A percentile compares a stretch with the other conserved stretches of the same genome.
phyloP scores from a whole-genome alignment of 73 alveolate species.

The Tetrahymena thermophila region DNA sequence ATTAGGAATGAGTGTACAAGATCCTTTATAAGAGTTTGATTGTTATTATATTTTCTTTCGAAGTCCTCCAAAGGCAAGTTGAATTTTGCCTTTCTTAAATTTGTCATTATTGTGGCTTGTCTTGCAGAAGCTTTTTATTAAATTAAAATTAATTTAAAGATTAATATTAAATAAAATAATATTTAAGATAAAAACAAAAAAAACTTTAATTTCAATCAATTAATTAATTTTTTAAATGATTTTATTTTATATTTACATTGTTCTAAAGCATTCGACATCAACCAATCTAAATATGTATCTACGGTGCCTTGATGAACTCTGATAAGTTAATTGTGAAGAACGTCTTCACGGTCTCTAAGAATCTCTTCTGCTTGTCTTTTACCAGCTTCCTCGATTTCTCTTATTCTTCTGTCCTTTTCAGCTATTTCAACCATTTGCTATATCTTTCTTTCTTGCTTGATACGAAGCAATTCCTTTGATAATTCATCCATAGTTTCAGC shows the following conservation, averaged over 20 bases:
- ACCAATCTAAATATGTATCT: slow-evolving; percentile 88
- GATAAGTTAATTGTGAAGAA: slow-evolving; percentile 84
- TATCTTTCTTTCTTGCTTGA: slow-evolving; percentile 92
- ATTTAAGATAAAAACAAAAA: too few relatives aligned
- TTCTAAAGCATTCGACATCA: slow-evolving; percentile 82
- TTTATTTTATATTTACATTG: slow-evolving; percentile 31
- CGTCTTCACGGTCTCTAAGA: slow-evolving; percentile 93
- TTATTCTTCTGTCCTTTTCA: slow-evolving; percentile 94
- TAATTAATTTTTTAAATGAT: too few relatives aligned
- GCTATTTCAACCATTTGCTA: slow-evolving; percentile 94
- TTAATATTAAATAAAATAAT: neutral
- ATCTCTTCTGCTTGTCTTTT: slow-evolving; percentile 96
- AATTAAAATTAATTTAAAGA: neutral
- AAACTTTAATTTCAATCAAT: too few relatives aligned
- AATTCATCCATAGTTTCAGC: slow-evolving; percentile 88
- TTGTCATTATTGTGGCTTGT: slow-evolving; percentile 89
- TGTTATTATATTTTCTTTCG: slow-evolving; percentile 90
- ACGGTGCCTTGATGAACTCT: slow-evolving; percentile 92
- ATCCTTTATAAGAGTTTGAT: slow-evolving; percentile 87
- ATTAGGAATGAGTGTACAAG: slow-evolving; percentile 88
- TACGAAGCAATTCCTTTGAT: slow-evolving; percentile 90
- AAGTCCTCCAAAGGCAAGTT: slow-evolving; percentile 82
- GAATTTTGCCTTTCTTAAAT: slow-evolving; percentile 82
- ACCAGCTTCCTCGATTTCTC: slow-evolving; percentile 98
- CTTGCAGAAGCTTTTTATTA: slow-evolving; percentile 40